phyloP scores from a whole-genome alignment of 192 early-diverging fungal species.

The Chytriomyces sp. region DNA sequence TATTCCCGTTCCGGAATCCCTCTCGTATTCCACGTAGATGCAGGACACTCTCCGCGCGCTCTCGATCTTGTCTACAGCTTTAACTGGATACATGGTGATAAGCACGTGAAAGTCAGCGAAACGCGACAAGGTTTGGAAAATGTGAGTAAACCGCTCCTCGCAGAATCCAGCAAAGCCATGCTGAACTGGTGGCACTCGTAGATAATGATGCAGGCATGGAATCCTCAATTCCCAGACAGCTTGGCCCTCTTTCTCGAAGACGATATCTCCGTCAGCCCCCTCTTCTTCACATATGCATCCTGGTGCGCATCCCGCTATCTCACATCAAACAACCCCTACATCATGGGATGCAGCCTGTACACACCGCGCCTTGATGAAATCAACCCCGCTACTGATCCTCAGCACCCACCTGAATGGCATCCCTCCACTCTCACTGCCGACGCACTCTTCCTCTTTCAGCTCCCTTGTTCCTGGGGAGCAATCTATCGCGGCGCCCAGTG shows the following conservation, averaged over 20 bases:
- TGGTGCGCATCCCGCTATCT: conserved; percentile 32
- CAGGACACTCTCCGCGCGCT: conserved; percentile 5
- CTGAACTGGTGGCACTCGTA: background rate
- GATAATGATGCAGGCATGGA: conserved; percentile 34
- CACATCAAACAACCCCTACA: background rate
- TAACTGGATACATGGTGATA: conserved; percentile 23
- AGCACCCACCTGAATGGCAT: conserved; percentile 30
- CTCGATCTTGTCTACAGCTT: conserved; percentile 13
- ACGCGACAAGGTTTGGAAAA: background rate
- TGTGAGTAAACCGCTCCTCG: background rate
- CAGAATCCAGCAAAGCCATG: background rate
- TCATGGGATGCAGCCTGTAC: conserved; percentile 42
- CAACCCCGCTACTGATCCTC: conserved; percentile 31
- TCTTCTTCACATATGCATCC: conserved; percentile 36
- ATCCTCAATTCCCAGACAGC: background rate
- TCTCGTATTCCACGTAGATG: conserved; percentile 37
- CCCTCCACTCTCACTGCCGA: conserved; percentile 9
- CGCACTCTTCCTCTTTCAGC: conserved; percentile 32
- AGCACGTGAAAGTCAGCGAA: background rate
- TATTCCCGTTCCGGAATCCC: conserved; percentile 23
- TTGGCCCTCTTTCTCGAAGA: conserved; percentile 42
- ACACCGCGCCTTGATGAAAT: conserved; percentile 42
- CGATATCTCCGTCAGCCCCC: conserved; percentile 37
- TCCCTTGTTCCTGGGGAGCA: conserved; percentile 46
- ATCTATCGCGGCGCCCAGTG: conserved; percentile 31